These are phyloP conservation scores for Phytophthora palmivora DNA, from an alignment of 352 stramenopile genomes.

Conservation along the genomic window DNA sequence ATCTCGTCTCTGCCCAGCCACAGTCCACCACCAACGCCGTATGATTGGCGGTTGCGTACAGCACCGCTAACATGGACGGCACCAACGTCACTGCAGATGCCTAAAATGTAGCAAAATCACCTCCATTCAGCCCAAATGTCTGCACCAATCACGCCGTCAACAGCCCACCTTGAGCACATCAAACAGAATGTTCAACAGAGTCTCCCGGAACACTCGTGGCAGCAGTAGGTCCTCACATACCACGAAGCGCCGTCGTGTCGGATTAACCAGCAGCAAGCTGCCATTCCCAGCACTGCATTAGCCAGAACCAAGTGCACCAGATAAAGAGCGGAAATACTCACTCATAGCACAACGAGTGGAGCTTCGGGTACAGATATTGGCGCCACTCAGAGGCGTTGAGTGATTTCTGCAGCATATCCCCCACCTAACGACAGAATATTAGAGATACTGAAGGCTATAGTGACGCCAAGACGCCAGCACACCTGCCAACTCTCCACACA, in stretches of 20 bases:
- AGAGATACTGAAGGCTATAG: constrained; percentile 1
- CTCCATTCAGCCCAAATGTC: constrained; percentile 12
- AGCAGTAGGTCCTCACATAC: constrained; percentile 83
- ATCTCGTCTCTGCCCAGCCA: constrained; percentile 72
- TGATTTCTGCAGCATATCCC: constrained; percentile 54
- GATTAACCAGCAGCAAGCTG: constrained; percentile 77
- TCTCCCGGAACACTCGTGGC: constrained; percentile 66
- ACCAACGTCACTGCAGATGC: constrained; percentile 71
- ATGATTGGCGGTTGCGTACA: constrained; percentile 80
- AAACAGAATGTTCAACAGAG: constrained; percentile 70
- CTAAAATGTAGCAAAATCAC: constrained; percentile 14
- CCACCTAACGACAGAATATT: constrained; percentile 42
- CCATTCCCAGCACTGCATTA: background rate
- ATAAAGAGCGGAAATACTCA: constrained; percentile 35
- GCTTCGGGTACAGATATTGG: constrained; percentile 58
- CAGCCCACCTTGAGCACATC: constrained; percentile 59
- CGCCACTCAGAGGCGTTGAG: constrained; percentile 46
- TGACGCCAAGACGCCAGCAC: background rate
- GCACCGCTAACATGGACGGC: constrained; percentile 62
- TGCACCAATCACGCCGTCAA: background rate
- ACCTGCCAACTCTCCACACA: constrained; percentile 78
- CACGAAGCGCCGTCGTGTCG: constrained; percentile 74
- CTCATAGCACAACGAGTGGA: constrained; percentile 78
- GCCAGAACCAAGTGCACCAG: background rate
- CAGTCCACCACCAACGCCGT: constrained; percentile 85